Evolutionary conservation across 257 asterid genomes (phyloP).

Genomic region (Nicotiana knightiana): DNA sequence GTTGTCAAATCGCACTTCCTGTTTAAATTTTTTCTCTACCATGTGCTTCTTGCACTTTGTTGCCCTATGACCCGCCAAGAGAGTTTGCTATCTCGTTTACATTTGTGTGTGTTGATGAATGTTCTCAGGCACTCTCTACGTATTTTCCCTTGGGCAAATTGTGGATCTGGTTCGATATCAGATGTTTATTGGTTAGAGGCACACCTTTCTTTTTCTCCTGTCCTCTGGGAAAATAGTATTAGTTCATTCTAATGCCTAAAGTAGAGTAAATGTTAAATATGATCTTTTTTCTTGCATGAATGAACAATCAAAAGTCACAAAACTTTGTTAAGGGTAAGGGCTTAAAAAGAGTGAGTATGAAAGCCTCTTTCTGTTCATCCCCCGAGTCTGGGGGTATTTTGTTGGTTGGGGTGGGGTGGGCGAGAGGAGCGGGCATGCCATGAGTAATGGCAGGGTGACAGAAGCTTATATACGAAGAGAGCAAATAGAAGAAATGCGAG

Average conservation of each 20-base stretch:
- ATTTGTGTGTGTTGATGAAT: not conserved
- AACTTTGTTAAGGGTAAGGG: not conserved
- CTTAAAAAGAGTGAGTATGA: not conserved
- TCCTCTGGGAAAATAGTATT: not conserved
- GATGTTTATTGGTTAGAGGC: not conserved
- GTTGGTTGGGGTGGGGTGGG: not conserved
- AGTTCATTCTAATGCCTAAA: not conserved
- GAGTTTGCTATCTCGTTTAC: not conserved
- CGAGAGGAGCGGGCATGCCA: not conserved
- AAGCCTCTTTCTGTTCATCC: not conserved
- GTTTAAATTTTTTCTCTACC: not conserved
- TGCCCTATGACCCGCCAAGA: not conserved
- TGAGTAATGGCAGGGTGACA: not conserved
- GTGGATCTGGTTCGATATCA: not conserved
- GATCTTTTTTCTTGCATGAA: not conserved
- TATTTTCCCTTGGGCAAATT: not conserved
- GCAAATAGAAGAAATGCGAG: not conserved
- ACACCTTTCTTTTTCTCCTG: not conserved
- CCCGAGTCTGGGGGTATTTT: not conserved
- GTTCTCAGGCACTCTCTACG: not conserved
- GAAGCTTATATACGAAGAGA: not conserved
- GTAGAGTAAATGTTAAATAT: not conserved
- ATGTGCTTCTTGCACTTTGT: not conserved
- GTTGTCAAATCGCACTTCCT: not conserved
- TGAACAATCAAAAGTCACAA: not conserved